These are phyloP conservation scores for Filobasidium uniguttulatum DNA, from an alignment of 1,284 basidiomycete genomes.

Conservation along the genomic window DNA sequence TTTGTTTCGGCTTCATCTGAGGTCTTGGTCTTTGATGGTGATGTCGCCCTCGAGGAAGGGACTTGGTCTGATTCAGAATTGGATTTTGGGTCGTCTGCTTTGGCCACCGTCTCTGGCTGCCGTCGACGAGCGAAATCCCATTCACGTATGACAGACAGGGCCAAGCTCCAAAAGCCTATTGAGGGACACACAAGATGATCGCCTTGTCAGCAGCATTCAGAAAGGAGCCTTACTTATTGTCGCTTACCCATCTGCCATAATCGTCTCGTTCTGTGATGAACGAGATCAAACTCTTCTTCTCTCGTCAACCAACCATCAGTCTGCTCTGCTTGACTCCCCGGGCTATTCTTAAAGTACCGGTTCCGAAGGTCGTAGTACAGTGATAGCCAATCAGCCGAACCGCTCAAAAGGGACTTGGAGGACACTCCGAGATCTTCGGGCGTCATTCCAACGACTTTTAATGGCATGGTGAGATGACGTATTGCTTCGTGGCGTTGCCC, in stretches of 20 bases:
- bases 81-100: conserved; percentile 44
- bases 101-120: conserved; percentile 75
- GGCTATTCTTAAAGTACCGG: conserved; percentile 1
- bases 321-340: not conserved
- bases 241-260: conserved; percentile 8
- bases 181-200: conserved; percentile 23
- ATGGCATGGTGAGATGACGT: not conserved
- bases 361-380: not conserved
- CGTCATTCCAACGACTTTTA: not conserved
- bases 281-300: conserved; percentile 9
- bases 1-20: conserved; percentile 41
- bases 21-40: conserved; percentile 25
- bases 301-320: not conserved
- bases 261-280: conserved; percentile 3
- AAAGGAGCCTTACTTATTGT: no score
- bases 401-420: not conserved
- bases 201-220: conserved; percentile 11
- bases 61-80: no score
- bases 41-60: conserved; percentile 3
- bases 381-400: conserved; percentile 1
- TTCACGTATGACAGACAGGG: conserved; percentile 1
- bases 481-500: conserved; percentile 39
- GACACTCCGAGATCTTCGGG: not conserved
- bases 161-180: conserved; percentile 5
- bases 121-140: conserved; percentile 15